Base-by-base conservation (phyloP, 495 filamentous ascomycete genomes). In the Annulohypoxylon maeteangense region DNA sequence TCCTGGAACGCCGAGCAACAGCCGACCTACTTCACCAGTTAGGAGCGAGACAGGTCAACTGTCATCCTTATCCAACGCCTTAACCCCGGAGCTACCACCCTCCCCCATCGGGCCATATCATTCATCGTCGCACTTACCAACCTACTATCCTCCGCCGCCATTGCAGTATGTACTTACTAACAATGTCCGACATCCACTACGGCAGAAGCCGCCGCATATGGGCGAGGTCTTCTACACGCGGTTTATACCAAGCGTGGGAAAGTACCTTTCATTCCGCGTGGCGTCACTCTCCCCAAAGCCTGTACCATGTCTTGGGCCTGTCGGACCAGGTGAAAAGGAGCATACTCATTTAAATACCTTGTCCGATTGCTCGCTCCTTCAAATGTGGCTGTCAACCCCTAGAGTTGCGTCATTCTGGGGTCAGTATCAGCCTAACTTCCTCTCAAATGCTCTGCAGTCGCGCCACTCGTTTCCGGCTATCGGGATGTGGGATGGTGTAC, bases 401-500 rank as follows among this genome's bases (percentile, higher is more conserved):
- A 90, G 96, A 11, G 94, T 99, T 6, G 83, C 89, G 29, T 85
- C 87, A 16, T 92, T 91, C 71, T 99, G 95, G 95, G 91, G 92
- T 22, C 87, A 88, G 50, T 86, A 87, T 5, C 89, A 90, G 0
- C 88, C 92, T 0, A 73, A 75, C 7, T 94, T 97, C 70, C 83
- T 99, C 5, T 76, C 84, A 1, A 78, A 80, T 14, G 90, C 86
- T 14, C 78, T 98, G 42, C 85, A 83, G 10, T 87, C 82, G 29
- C 84, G 82, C 8, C 91, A 98, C 78, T 93, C 88, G 54, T 97
- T 97, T 81, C 96, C 95, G 0, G 92, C 90, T 1, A 95, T 99
- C 70, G 95, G 93, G 31, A 89, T 91, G 81, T 99, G 94, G 94
- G 93, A 97, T 58, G 94, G 93, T 2, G 91, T 94, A 64, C 95